Conservation (phyloP, 179 eudicot species). For the Nepenthes alata region DNA sequence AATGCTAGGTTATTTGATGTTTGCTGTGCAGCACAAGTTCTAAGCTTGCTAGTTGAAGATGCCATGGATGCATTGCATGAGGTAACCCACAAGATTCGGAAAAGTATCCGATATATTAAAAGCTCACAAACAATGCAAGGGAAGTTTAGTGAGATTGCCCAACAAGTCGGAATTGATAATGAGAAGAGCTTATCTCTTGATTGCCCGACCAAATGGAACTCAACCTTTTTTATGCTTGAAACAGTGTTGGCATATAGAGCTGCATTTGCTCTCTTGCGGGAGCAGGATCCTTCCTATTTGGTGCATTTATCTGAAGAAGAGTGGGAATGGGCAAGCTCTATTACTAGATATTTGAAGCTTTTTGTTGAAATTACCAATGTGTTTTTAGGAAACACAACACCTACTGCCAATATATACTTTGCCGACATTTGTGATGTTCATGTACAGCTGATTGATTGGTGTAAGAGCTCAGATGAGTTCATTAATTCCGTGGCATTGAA, state of each 20-base stretch:
- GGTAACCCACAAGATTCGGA: conserved; percentile 51
- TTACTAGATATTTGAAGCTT: conserved; percentile 54
- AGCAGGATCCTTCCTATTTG: conserved; percentile 52
- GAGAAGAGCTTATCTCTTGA: conserved; percentile 49
- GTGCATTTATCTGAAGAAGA: conserved; percentile 46
- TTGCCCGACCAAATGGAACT: conserved; percentile 55
- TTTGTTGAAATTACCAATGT: conserved; percentile 53
- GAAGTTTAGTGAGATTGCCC: conserved; percentile 64
- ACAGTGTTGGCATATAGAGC: conserved; percentile 53
- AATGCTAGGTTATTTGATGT: conserved; percentile 62
- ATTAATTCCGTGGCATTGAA: conserved; percentile 52
- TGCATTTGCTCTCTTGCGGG: conserved; percentile 54
- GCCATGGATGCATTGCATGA: conserved; percentile 48
- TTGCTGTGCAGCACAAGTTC: conserved; percentile 51
- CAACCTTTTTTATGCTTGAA: conserved; percentile 76
- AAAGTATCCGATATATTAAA: conserved; percentile 54
- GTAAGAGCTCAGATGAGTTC: conserved; percentile 62
- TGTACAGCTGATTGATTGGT: conserved; percentile 64
- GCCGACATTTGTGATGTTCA: conserved; percentile 76
- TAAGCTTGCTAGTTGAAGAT: conserved; percentile 58
- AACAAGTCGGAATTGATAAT: conserved; percentile 47
- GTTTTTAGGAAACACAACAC: conserved; percentile 40
- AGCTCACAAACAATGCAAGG: conserved; percentile 50
- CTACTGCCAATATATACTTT: conserved; percentile 67
- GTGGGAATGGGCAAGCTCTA: conserved; percentile 62